A percentile compares a stretch with the other conserved stretches of the same genome.
Evolutionary conservation across 768 basidiomycete genomes (phyloP).

Genomic region (Neoboletus brunneissimus): DNA sequence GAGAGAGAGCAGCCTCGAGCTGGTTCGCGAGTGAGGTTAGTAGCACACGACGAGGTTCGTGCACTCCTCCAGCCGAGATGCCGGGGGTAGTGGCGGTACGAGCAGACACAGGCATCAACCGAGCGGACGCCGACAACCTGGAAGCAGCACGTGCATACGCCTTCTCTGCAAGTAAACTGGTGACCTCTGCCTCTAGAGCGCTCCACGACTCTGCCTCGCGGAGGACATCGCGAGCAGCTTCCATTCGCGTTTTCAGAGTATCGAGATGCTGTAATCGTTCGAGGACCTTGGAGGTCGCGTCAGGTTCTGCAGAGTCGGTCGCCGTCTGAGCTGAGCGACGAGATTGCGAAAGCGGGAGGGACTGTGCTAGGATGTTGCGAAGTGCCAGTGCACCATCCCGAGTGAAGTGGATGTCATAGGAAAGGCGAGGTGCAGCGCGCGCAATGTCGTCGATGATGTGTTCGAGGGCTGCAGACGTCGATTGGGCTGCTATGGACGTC

Average conservation of each 20-base stretch:
- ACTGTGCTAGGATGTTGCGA: conserved; percentile 58
- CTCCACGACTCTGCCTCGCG: conserved; percentile 97
- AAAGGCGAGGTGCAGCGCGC: conserved; percentile 82
- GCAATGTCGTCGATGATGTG: conserved; percentile 91
- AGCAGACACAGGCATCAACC: conserved; percentile 88
- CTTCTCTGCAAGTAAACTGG: conserved; percentile 73
- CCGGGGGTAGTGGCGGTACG: conserved; percentile 66
- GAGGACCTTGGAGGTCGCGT: conserved; percentile 62
- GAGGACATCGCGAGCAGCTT: conserved; percentile 82
- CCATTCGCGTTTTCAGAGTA: conserved; percentile 82
- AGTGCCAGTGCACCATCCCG: conserved; percentile 84
- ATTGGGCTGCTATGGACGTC: conserved; percentile 85
- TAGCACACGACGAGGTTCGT: conserved; percentile 78
- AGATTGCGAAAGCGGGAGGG: conserved; percentile 37
- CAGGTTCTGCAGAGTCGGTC: conserved; percentile 13
- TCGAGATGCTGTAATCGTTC: conserved; percentile 81
- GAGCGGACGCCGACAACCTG: conserved; percentile 63
- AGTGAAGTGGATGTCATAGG: conserved; percentile 97
- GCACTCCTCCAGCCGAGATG: conserved; percentile 31
- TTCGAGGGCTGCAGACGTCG: conserved; percentile 84
- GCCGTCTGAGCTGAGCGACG: neutral
- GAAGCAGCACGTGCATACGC: conserved; percentile 87
- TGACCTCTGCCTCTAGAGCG: conserved; percentile 90
- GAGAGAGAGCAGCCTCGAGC: conserved; percentile 87
- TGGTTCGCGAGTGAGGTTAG: conserved; percentile 95